These are phyloP conservation scores for Globisporangium apiculatum DNA, from an alignment of 352 stramenopile species.

Conservation along the genomic window DNA sequence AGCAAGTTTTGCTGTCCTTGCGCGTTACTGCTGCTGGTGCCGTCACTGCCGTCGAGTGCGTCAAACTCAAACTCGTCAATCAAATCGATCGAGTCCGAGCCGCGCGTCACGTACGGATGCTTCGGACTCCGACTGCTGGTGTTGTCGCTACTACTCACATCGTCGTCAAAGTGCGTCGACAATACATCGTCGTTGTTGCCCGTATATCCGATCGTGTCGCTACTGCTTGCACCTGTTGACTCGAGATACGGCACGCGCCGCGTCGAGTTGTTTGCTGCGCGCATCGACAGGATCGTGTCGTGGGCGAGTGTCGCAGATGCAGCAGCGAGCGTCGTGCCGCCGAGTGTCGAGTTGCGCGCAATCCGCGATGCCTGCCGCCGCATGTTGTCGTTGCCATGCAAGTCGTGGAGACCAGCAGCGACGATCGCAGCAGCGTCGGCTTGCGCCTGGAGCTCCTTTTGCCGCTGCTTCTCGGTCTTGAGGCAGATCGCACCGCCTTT, in stretches of 20 bases:
- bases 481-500: slow-evolving; percentile 80
- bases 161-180: slow-evolving; percentile 24
- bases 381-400: slow-evolving; percentile 14
- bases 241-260: slow-evolving; percentile 8
- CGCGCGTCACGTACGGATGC: slow-evolving; percentile 15
- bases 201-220: neutral
- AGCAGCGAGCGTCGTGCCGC: neutral
- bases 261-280: neutral
- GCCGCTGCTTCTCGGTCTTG: slow-evolving; percentile 76
- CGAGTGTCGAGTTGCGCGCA: slow-evolving; percentile 16
- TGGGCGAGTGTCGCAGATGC: neutral
- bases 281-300: neutral
- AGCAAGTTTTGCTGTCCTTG: slow-evolving; percentile 18
- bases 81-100: slow-evolving; percentile 49
- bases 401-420: slow-evolving; percentile 17
- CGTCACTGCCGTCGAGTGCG: slow-evolving; percentile 18
- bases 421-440: slow-evolving; percentile 17
- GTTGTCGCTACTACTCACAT: slow-evolving; percentile 2
- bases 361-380: slow-evolving; percentile 59
- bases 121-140: slow-evolving; percentile 9
- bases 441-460: slow-evolving; percentile 28
- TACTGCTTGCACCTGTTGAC: slow-evolving; percentile 2
- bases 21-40: slow-evolving; percentile 8
- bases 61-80: slow-evolving; percentile 52
- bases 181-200: slow-evolving; percentile 1